Percentiles rank a stretch among this genome's conserved stretches.
Conservation (phyloP, 2,329 filamentous ascomycete genomes). For the Diaporthe vaccinii region DNA sequence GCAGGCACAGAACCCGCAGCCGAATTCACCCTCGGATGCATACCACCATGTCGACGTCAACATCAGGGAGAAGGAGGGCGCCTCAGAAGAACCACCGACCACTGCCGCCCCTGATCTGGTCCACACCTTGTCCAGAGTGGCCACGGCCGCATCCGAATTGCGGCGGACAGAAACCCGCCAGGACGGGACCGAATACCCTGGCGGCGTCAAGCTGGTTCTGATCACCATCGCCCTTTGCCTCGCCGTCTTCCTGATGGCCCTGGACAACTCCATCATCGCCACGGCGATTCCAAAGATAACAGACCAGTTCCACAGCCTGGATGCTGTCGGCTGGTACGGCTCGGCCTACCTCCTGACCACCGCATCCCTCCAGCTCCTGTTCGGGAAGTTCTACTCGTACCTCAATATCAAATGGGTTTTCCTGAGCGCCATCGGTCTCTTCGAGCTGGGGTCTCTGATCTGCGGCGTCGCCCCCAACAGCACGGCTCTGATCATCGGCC, state of each 20-base stretch:
- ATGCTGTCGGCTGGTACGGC: conserved; percentile 62
- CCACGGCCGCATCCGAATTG: neutral
- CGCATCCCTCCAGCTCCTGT: conserved; percentile 53
- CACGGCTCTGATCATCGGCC: conserved; percentile 48
- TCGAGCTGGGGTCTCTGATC: conserved; percentile 56
- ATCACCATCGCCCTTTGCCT: conserved; percentile 60
- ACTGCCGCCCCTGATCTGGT: neutral
- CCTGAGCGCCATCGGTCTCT: conserved; percentile 53
- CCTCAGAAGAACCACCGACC: neutral
- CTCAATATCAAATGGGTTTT: conserved; percentile 55
- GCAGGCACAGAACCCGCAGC: neutral
- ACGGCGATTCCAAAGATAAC: conserved; percentile 57
- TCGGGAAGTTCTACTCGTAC: conserved; percentile 57
- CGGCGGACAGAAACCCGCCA: conserved; percentile 50
- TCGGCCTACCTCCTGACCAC: conserved; percentile 51
- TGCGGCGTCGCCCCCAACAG: conserved; percentile 51
- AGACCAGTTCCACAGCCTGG: conserved; percentile 54
- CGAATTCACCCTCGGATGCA: neutral
- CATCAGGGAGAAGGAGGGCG: neutral
- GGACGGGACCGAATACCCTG: conserved; percentile 55
- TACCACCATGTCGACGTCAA: neutral
- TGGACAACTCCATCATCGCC: conserved; percentile 55
- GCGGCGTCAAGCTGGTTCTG: conserved; percentile 52
- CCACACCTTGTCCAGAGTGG: neutral
- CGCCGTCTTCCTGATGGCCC: conserved; percentile 59